Evolutionary conservation across 192 early-diverging fungal genomes (phyloP).

Genomic region (Thamnidium elegans): DNA sequence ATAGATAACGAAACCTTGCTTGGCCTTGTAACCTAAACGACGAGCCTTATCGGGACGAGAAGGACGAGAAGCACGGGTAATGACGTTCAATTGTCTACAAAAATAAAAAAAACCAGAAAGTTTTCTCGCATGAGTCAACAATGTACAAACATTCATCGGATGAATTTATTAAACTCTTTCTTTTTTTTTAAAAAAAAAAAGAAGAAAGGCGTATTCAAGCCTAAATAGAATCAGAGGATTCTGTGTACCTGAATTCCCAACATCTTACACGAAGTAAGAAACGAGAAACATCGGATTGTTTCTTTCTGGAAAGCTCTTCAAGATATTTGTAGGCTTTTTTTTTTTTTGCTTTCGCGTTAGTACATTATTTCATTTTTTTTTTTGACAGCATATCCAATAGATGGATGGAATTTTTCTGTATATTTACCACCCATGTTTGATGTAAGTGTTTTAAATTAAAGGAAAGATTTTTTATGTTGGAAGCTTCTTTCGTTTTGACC

Average conservation of each 20-base stretch:
- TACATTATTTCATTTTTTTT: not conserved
- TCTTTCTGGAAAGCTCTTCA: constrained; percentile 98
- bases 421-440: no score
- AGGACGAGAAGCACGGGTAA: constrained; percentile 98
- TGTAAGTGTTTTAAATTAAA: no score
- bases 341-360: not conserved
- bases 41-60: constrained; percentile 99
- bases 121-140: constrained; percentile 1
- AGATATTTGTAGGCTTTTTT: constrained; percentile 82
- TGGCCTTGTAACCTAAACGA: constrained; percentile 98
- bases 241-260: constrained; percentile 91
- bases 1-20: constrained; percentile 99
- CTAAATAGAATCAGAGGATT: constrained; percentile 13
- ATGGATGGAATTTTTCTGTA: no score
- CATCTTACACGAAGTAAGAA: constrained; percentile 97
- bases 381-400: no score
- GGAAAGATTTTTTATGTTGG: no score
- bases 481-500: no score
- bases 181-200: constrained; percentile 39
- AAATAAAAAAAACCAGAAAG: constrained; percentile 3
- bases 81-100: constrained; percentile 89
- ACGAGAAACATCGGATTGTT: constrained; percentile 99
- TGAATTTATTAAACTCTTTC: constrained; percentile 18
- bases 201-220: constrained; percentile 17
- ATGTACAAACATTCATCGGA: constrained; percentile 15